These are phyloP conservation scores for Kwoniella europaea DNA, from an alignment of 768 basidiomycete genomes.

Conservation along the genomic window DNA sequence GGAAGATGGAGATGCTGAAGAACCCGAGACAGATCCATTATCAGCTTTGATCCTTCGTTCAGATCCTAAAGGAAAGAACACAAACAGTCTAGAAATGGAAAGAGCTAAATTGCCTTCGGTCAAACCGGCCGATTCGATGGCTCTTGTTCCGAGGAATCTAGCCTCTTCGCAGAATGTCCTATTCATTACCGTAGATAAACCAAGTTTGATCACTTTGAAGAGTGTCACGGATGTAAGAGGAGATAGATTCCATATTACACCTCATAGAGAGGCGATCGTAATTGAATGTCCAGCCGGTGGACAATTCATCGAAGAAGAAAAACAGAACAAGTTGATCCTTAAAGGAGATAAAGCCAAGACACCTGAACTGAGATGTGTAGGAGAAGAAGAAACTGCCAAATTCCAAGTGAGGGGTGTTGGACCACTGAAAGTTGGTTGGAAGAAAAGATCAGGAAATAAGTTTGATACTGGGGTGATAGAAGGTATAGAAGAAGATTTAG, in stretches of 20 bases:
- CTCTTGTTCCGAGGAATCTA: slow-evolving; percentile 61
- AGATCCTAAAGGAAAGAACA: not conserved
- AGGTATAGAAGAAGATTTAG: slow-evolving; percentile 50
- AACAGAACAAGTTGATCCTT: slow-evolving; percentile 59
- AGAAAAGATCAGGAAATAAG: slow-evolving; percentile 40
- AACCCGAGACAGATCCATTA: slow-evolving; percentile 34
- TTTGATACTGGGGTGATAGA: slow-evolving; percentile 45
- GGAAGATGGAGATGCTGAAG: slow-evolving; percentile 41
- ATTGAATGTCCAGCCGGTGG: slow-evolving; percentile 80
- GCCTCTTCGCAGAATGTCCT: slow-evolving; percentile 76
- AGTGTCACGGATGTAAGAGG: slow-evolving; percentile 72
- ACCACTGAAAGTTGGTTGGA: slow-evolving; percentile 46
- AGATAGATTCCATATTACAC: slow-evolving; percentile 72
- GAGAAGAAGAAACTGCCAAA: slow-evolving; percentile 45
- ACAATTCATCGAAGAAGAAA: slow-evolving; percentile 63
- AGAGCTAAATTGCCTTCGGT: slow-evolving; percentile 46
- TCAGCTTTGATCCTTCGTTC: slow-evolving; percentile 34
- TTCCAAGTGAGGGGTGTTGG: slow-evolving; percentile 53
- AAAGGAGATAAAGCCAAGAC: slow-evolving; percentile 70
- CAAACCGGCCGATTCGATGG: slow-evolving; percentile 53
- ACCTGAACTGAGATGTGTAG: slow-evolving; percentile 53
- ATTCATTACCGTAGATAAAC: slow-evolving; percentile 73
- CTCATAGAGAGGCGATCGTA: slow-evolving; percentile 68
- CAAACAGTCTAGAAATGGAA: slow-evolving; percentile 26
- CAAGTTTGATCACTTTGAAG: slow-evolving; percentile 76